Conservation (phyloP, 768 basidiomycete genomes). For the Phanerochaete sordida region DNA sequence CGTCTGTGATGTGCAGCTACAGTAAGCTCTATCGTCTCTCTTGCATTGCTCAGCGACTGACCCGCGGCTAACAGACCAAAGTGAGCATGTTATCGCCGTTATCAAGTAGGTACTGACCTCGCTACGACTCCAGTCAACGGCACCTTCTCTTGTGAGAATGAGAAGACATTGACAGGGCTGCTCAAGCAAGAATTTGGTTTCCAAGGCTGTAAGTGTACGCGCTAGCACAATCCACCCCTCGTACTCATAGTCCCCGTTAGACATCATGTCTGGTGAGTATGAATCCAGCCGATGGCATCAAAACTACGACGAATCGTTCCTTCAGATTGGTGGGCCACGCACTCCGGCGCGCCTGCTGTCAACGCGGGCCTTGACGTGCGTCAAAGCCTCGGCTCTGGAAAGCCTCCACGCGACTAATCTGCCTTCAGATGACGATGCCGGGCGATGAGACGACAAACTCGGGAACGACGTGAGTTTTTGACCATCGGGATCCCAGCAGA, state of each 20-base stretch:
- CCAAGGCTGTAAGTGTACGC: conserved; percentile 30
- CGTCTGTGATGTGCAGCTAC: conserved; percentile 24
- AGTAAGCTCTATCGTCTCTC: conserved; percentile 11
- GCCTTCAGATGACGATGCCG: conserved; percentile 65
- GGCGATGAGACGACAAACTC: conserved; percentile 36
- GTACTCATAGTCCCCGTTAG: conserved; percentile 18
- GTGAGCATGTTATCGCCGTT: background rate
- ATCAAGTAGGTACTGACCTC: background rate
- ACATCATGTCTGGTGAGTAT: conserved; percentile 23
- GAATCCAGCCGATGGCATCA: conserved; percentile 8
- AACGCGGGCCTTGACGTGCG: conserved; percentile 59
- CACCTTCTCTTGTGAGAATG: conserved; percentile 71
- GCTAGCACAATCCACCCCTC: conserved; percentile 6
- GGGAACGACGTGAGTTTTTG: background rate
- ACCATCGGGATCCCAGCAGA: too few relatives aligned
- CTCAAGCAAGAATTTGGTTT: conserved; percentile 41
- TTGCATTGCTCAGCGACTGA: background rate
- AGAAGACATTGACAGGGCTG: conserved; percentile 56
- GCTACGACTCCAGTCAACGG: conserved; percentile 44
- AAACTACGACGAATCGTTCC: conserved; percentile 35
- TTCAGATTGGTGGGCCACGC: conserved; percentile 68
- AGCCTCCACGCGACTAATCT: background rate
- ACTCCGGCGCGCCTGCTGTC: conserved; percentile 49
- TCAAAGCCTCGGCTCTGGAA: background rate
- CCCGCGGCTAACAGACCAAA: conserved; percentile 13